Evolutionary conservation across 2,329 filamentous ascomycete genomes (phyloP), one percentile per base, ranked within the genome.

Genomic region (Sclerotinia glacialis): DNA sequence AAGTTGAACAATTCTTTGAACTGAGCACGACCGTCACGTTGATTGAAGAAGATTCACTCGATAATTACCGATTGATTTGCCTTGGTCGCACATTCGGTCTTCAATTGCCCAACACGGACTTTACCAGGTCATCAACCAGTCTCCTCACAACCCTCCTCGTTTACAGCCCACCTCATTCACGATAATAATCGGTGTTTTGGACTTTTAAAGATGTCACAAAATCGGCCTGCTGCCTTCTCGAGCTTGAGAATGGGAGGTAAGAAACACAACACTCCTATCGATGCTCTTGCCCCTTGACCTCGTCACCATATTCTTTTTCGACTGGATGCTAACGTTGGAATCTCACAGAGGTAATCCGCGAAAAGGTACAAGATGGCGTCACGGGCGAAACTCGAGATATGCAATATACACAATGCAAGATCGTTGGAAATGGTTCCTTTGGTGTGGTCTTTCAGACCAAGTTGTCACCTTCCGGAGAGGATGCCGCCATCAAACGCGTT

Each of bases 361-460:
- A 99, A 82, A 98, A 97, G 83, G 95, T 99, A 73, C 95, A 99
- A 80, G 95, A 99, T 84, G 95, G 95, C 78, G 83, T 97, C 72
- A 99, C 95, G 18, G 95, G 95, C 75, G 95, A 99, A 79, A 96
- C 93, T 75, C 90, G 92, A 79, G 95, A 99, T 76, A 88, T 99
- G 81, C 92, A 96, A 79, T 99, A 99, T 80, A 98, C 95, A 66
- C 95, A 98, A 79, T 98, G 94, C 84, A 99, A 99, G 83, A 98
- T 99, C 76, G 95, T 99, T 59, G 95, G 95, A 78, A 99, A 99
- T 82, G 95, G 95, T 73, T 98, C 94, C 46, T 99, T 99, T 74
- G 95, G 95, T 72, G 94, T 99, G 61, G 95, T 99, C 71, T 99
- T 99, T 80, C 95, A 99, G 83, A 99, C 95, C 67, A 98, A 98